These are phyloP conservation scores for Pestalotiopsis sp. DNA, from an alignment of 2,329 filamentous ascomycete species.

Conservation along the genomic window DNA sequence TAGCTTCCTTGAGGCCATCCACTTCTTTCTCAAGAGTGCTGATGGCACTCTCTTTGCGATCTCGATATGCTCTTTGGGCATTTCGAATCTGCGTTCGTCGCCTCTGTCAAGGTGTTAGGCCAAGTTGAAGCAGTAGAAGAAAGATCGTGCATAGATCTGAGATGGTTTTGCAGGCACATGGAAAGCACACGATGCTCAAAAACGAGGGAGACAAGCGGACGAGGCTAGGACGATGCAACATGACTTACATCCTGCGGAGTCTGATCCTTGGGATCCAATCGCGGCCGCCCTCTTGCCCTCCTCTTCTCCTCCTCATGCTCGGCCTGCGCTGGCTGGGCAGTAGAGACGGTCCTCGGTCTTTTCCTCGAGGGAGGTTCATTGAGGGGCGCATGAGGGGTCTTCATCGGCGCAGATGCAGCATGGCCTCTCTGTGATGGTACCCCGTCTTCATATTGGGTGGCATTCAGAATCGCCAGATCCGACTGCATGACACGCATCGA, in stretches of 20 bases:
- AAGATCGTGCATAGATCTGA: background rate
- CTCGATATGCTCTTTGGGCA: conserved; percentile 81
- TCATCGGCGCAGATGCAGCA: conserved; percentile 17
- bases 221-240: background rate
- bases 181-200: background rate
- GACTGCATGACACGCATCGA: conserved; percentile 25
- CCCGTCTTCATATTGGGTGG: conserved; percentile 45
- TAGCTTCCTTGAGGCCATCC: conserved; percentile 64
- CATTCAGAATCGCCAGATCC: conserved; percentile 45
- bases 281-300: conserved; percentile 70
- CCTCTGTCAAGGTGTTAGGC: conserved; percentile 49
- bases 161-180: background rate
- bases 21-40: conserved; percentile 71
- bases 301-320: conserved; percentile 51
- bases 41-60: conserved; percentile 82
- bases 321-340: conserved; percentile 26
- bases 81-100: conserved; percentile 85
- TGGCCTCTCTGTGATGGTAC: conserved; percentile 18
- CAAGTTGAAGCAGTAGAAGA: conserved; percentile 1
- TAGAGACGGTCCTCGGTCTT: conserved; percentile 26
- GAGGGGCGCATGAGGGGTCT: conserved; percentile 11
- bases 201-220: too few species aligned
- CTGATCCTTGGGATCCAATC: conserved; percentile 75
- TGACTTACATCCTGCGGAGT: conserved; percentile 74
- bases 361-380: conserved; percentile 28